These are phyloP conservation scores for Fusarium annulatum DNA, from an alignment of 2,329 filamentous ascomycete species.

Conservation along the genomic window DNA sequence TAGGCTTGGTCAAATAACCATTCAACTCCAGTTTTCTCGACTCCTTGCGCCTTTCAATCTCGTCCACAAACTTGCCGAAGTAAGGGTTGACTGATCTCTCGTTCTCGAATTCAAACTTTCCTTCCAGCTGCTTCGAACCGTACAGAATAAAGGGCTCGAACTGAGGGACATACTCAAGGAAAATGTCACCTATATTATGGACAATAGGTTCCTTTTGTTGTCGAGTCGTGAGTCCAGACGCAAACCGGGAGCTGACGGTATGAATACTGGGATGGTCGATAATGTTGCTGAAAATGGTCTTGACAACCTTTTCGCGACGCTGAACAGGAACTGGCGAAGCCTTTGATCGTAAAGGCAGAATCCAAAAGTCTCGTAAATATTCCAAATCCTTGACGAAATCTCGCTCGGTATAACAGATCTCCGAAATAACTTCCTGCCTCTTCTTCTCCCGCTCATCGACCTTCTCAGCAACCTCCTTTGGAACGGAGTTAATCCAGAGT, in stretches of 20 bases:
- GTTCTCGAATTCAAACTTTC: constrained; percentile 97
- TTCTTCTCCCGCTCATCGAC: constrained; percentile 95
- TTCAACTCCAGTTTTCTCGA: constrained; percentile 97
- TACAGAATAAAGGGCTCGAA: constrained; percentile 98
- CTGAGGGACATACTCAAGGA: constrained; percentile 88
- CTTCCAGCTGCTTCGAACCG: constrained; percentile 93
- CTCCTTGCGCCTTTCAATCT: constrained; percentile 95
- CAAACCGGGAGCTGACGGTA: constrained; percentile 88
- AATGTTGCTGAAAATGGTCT: constrained; percentile 95
- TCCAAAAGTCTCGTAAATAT: constrained; percentile 98
- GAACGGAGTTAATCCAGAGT: constrained; percentile 98
- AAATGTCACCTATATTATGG: constrained; percentile 90
- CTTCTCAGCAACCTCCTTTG: constrained; percentile 91
- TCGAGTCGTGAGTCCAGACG: constrained; percentile 85
- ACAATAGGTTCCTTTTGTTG: constrained; percentile 94
- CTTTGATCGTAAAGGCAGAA: constrained; percentile 85
- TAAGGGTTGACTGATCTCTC: constrained; percentile 87
- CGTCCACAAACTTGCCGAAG: constrained; percentile 93
- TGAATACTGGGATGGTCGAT: constrained; percentile 86
- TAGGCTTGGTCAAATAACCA: constrained; percentile 97
- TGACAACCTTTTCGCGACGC: constrained; percentile 88
- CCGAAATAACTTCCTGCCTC: constrained; percentile 96
- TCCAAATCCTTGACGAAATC: constrained; percentile 99
- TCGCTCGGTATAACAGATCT: constrained; percentile 97
- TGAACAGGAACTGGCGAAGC: constrained; percentile 89